Base-by-base conservation (phyloP, 768 basidiomycete species). In the Chlorophyllum brunneum region DNA sequence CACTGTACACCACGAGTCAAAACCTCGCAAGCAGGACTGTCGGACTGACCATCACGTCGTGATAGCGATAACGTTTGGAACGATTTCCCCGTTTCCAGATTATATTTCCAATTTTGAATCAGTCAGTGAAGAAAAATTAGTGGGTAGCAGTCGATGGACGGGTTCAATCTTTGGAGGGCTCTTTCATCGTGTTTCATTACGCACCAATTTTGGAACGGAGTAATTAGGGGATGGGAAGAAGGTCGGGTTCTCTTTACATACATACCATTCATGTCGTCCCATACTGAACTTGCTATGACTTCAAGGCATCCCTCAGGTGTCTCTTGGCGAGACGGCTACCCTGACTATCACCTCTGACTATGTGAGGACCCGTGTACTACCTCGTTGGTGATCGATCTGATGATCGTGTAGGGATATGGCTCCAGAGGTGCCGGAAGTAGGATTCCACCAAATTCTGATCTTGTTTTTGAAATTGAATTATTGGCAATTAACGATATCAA, bases 391-490 rank as follows among this genome's bases (percentile, higher is more conserved):
- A 5, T 46, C 9, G 55, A 43, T 40, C 29, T 43, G 27, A 56
- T 37, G 43, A 39, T 24, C 22, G 38, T 48, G 47, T 59, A 90
- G 87, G 88, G 75, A 43, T 91, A 92, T 57, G 90, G 89, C 10
- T 10, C 68, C 22, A 78, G 85, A 20, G 90, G 92, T 7, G 90
- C 86, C 68, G 82, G 83, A 7, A 86, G 86, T 11, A 74, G 45
- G 54, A 93, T 93, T 67, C 89, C 90, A 11, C 65, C 86, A 58
- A 83, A 92, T 64, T 65, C 88, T 3, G 82, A 78, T 11, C 78
- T 94, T 65, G 75, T 70, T 55, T 93, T 94, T 63, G 89, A 92
- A 69, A 88, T 95, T 46, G 88, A 93, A 69, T 75, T 95, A 41
- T 56, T 92, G 53, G 74, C 78, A 66, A 91, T 92, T 72, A 83